Evolutionary conservation across 2,329 filamentous ascomycete genomes (phyloP), one percentile per base, ranked within the genome.

Genomic region (Colletotrichum sp.): DNA sequence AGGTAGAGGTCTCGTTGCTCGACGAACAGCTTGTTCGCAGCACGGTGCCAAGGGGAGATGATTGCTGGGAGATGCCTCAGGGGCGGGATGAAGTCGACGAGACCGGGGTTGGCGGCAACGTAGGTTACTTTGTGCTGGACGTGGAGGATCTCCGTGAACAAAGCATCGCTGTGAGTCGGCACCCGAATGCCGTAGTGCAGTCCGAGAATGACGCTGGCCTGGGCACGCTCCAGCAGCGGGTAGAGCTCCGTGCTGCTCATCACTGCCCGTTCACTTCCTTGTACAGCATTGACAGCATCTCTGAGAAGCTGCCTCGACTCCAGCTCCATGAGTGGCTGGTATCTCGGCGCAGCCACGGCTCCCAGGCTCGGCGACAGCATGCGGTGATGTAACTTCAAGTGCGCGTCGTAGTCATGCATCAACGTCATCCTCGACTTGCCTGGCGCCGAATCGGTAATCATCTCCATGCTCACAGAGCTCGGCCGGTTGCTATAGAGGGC

Each of bases 241-340:
- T 80, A 76, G 64, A 81, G 80, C 57, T 83, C 79, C 6, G 76
- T 66, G 1, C 66, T 73, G 6, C 29, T 38, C 47, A 51, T 51
- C n/a, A 66, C 62, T 55, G 16, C 18, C 27, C 5, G 2, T 15
- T 31, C 51, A 2, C 31, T n/a, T 54, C 27, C 29, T 33, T 5
- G 29, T 8, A 21, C 33, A 29, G 24, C 9, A 29, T 34, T 80
- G 78, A 88, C 73, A 0, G 88, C 76, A 15, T 88, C 85, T 18
- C 79, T 79, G 1, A 88, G 72, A 1, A 88, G 75, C 65, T 87
- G 85, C 67, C 82, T 84, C 33, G 83, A 85, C 75, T 88, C 87
- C 8, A 88, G 79, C 12, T 87, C 84, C 74, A 87, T 86, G 0
- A 89, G 75, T 0, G 81, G 78, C 18, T 80, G 79, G 70, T 87